Percentiles rank a stretch among this genome's conserved stretches.
Conservation (phyloP, 2,329 filamentous ascomycete genomes). For the Apiospora hydei region DNA sequence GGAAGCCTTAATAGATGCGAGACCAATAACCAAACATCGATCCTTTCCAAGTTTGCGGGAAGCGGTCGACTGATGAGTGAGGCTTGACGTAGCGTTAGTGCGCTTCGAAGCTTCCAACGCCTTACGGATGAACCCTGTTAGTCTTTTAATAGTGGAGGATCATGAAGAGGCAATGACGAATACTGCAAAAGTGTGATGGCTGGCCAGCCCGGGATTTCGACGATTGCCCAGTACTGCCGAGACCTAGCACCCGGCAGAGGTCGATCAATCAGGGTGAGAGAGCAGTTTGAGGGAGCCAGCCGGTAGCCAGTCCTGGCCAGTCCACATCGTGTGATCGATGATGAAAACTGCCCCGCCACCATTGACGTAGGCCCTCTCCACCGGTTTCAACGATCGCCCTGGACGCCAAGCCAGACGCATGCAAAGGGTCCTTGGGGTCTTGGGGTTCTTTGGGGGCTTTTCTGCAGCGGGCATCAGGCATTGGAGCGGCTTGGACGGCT, state of each 20-base stretch:
- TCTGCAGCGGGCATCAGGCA: background rate
- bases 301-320: background rate
- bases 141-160: background rate
- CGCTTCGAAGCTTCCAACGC: constrained; percentile 14
- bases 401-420: background rate
- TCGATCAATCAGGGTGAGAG: background rate
- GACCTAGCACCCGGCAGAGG: background rate
- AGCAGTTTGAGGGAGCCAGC: constrained; percentile 8
- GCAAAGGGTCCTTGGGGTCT: background rate
- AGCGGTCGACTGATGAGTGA: background rate
- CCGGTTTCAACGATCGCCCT: constrained; percentile 8
- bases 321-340: constrained; percentile 17
- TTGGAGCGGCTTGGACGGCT: constrained; percentile 10
- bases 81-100: constrained; percentile 18
- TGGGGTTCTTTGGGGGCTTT: background rate
- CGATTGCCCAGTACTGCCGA: background rate
- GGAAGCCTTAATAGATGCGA: constrained; percentile 14
- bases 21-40: background rate
- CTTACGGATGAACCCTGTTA: constrained; percentile 4
- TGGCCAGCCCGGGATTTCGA: background rate
- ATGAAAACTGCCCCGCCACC: constrained; percentile 20
- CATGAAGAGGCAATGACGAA: constrained; percentile 16
- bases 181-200: background rate
- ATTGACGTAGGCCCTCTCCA: constrained; percentile 22
- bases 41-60: constrained; percentile 9